Conservation (phyloP, 148 eudicot species). For the Vaccinium myrtillus region DNA sequence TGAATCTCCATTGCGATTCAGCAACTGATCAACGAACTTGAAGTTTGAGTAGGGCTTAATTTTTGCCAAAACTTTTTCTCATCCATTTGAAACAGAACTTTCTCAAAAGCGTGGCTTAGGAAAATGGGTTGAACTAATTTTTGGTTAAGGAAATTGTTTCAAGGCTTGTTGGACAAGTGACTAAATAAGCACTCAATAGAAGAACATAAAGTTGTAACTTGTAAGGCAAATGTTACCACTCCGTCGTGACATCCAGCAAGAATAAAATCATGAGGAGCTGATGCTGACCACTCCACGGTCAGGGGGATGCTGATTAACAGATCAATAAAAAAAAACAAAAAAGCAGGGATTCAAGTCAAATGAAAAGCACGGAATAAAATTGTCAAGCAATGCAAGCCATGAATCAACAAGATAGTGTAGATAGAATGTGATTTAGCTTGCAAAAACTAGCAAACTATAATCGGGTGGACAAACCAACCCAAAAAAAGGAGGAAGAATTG, state of each 20-base stretch:
- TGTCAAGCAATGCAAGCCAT: not conserved
- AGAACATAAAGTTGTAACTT: not conserved
- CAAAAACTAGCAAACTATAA: not conserved
- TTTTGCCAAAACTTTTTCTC: not conserved
- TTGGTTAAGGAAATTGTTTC: not conserved
- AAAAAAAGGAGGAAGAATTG: not conserved
- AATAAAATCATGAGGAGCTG: constrained; percentile 76
- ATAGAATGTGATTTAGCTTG: not conserved
- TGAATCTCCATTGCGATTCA: constrained; percentile 3
- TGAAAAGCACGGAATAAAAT: constrained; percentile 3
- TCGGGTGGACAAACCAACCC: not conserved
- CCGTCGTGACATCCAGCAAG: constrained; percentile 97
- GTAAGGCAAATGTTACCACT: constrained; percentile 51
- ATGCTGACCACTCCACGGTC: constrained; percentile 88
- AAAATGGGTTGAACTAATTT: not conserved
- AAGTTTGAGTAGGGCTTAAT: not conserved
- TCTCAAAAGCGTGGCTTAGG: not conserved
- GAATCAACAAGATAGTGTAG: not conserved
- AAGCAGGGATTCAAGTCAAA: constrained; percentile 11
- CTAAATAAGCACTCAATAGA: not conserved
- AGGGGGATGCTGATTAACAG: constrained; percentile 69
- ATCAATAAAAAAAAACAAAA: not conserved
- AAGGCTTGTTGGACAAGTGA: not conserved
- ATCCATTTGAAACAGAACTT: not conserved
- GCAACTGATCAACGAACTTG: not conserved